Evolutionary conservation across 2,329 filamentous ascomycete species (phyloP).

Genomic region (Hansfordia pulvinata): DNA sequence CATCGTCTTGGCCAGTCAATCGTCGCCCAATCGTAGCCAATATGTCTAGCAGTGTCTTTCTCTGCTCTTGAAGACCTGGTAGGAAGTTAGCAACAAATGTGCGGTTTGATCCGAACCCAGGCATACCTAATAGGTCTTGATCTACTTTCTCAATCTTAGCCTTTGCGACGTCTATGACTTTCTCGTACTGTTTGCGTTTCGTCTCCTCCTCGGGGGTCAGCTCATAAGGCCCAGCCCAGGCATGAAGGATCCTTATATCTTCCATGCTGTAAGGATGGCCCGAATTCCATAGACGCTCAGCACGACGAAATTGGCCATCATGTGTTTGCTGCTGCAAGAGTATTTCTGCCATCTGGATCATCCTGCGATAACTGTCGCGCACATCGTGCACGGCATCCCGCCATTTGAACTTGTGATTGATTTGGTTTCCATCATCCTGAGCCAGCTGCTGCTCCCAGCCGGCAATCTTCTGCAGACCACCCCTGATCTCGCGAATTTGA

Average conservation of each 20-base stretch:
- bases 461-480: constrained; percentile 9
- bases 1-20: constrained; percentile 16
- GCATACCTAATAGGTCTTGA: constrained; percentile 18
- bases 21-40: constrained; percentile 13
- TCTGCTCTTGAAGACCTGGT: too few species aligned
- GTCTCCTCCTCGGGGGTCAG: constrained; percentile 18
- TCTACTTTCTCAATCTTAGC: constrained; percentile 19
- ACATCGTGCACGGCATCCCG: constrained; percentile 10
- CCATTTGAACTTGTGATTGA: constrained; percentile 9
- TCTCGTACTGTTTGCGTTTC: constrained; percentile 15
- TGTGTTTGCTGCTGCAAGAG: too few species aligned
- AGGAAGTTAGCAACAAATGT: constrained; percentile 4
- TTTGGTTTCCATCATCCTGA: constrained; percentile 10
- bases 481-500: constrained; percentile 11
- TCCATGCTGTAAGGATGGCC: constrained; percentile 10
- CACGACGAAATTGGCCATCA: too few species aligned
- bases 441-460: constrained; percentile 6
- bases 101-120: background rate
- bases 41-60: too few species aligned
- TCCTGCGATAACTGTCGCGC: too few species aligned
- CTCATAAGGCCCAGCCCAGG: constrained; percentile 22
- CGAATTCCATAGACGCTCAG: too few species aligned
- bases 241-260: constrained; percentile 20
- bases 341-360: too few species aligned
- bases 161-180: constrained; percentile 19